Percentiles rank a stretch among this genome's conserved stretches.
Conservation (phyloP, 306 rosid species). For the Vicia faba region DNA sequence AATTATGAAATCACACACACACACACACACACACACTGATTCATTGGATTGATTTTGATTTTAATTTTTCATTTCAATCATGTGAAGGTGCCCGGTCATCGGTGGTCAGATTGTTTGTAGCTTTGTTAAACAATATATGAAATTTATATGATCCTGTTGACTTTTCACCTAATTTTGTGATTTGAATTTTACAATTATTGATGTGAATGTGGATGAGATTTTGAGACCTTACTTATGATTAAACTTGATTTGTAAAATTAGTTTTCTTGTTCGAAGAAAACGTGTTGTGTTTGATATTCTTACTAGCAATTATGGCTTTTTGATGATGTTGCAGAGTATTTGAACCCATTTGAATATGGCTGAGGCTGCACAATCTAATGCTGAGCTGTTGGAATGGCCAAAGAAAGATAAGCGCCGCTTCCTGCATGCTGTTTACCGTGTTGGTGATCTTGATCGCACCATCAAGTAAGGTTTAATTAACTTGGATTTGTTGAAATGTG, state of each 20-base stretch:
- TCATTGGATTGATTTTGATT: background rate
- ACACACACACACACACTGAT: background rate
- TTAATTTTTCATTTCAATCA: background rate
- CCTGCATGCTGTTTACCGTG: conserved; percentile 93
- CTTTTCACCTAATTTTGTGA: conserved; percentile 21
- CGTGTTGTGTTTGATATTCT: too few species aligned
- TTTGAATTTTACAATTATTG: background rate
- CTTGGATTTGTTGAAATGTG: conserved; percentile 12
- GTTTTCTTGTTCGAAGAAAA: too few species aligned
- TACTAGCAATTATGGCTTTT: conserved; percentile 6
- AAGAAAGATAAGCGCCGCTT: conserved; percentile 84
- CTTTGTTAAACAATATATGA: too few species aligned
- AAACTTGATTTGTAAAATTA: background rate
- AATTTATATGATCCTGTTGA: conserved; percentile 4
- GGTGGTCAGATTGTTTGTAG: background rate
- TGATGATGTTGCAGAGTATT: conserved; percentile 34
- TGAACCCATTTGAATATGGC: conserved; percentile 57
- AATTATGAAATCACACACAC: background rate
- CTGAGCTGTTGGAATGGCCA: conserved; percentile 84
- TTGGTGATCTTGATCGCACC: conserved; percentile 95
- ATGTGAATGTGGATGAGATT: background rate
- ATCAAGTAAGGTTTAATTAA: conserved; percentile 60
- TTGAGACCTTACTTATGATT: background rate
- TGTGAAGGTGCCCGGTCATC: background rate
- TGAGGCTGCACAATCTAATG: conserved; percentile 60